Evolutionary conservation across 1,139 yeast genomes (phyloP).

Genomic region (Sugiyamaella paludigena): DNA sequence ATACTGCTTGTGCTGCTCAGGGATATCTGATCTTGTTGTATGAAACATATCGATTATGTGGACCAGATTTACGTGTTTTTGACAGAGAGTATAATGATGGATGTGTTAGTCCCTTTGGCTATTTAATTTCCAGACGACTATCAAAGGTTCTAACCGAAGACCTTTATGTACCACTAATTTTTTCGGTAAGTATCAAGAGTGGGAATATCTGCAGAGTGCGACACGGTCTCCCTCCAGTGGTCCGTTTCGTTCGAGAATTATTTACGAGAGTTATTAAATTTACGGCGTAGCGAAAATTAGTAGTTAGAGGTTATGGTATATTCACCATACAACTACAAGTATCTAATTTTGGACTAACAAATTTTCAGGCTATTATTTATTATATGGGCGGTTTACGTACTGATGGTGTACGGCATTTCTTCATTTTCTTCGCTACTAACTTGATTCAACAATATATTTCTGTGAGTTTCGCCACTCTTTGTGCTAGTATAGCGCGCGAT

Average conservation of each 20-base stretch:
- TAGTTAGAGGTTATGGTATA: too few relatives aligned
- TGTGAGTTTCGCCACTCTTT: conserved; percentile 54
- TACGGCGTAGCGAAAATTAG: too few relatives aligned
- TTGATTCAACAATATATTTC: conserved; percentile 58
- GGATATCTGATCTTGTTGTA: conserved; percentile 67
- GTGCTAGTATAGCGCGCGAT: conserved; percentile 61
- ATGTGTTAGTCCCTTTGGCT: conserved; percentile 65
- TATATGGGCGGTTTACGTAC: conserved; percentile 75
- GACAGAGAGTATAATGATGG: conserved; percentile 74
- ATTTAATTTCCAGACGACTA: conserved; percentile 62
- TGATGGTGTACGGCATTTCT: conserved; percentile 49
- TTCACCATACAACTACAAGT: too few relatives aligned
- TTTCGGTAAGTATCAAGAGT: conserved; percentile 37
- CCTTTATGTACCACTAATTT: conserved; percentile 57
- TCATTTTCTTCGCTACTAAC: conserved; percentile 58
- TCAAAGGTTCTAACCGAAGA: conserved; percentile 71
- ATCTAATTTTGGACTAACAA: background rate
- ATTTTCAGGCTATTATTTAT: conserved; percentile 47
- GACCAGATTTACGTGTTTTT: conserved; percentile 63
- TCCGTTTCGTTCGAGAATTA: background rate
- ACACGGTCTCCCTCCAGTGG: conserved; percentile 19
- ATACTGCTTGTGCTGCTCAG: conserved; percentile 62
- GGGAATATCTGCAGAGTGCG: background rate
- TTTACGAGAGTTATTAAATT: too few relatives aligned
- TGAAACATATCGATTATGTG: conserved; percentile 72